Base-by-base conservation (phyloP, 495 filamentous ascomycete genomes). In the Xeromyces bisporus region DNA sequence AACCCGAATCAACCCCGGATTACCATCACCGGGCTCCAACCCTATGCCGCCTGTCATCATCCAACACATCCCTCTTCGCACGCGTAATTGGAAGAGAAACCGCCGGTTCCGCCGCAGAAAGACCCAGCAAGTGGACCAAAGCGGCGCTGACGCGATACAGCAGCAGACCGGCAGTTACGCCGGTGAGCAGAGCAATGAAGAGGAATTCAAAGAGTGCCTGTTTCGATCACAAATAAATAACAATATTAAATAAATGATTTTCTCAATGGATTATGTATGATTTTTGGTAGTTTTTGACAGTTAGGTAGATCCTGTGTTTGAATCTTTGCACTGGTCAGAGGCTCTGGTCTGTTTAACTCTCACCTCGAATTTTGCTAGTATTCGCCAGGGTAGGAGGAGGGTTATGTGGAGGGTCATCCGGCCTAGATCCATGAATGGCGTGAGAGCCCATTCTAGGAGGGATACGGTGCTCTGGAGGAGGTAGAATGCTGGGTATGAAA, bases 201-300 rank as follows among this genome's bases (percentile, higher is more conserved):
- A 80, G 47, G 52, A 69, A 80, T 42, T 71, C 70, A 42, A 77
- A 73, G 14, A 80, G 44, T 28, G 71, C 68, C 75, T 78, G 30
- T 28, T 23, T 26, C 27, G 32, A 12, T 15, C 25, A 34, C 3
- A 6, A n/a, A 27, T 28, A 23, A 32, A 15, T 33, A n/a, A n/a
- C n/a, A n/a, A n/a, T n/a, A n/a, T n/a, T n/a, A n/a, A n/a, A n/a
- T n/a, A n/a, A n/a, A n/a, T n/a, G n/a, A n/a, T n/a, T n/a, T n/a
- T n/a, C n/a, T n/a, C n/a, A n/a, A n/a, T n/a, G n/a, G n/a, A n/a
- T n/a, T n/a, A n/a, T n/a, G n/a, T n/a, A n/a, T n/a, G n/a, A n/a
- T n/a, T n/a, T n/a, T n/a, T n/a, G n/a, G n/a, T n/a, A n/a, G n/a
- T n/a, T n/a, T n/a, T n/a, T n/a, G n/a, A n/a, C n/a, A n/a, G n/a